Evolutionary conservation across 805 yeast species (phyloP), one percentile per base, ranked within the genome.

Genomic region (Hanseniaspora jakobsenii): DNA sequence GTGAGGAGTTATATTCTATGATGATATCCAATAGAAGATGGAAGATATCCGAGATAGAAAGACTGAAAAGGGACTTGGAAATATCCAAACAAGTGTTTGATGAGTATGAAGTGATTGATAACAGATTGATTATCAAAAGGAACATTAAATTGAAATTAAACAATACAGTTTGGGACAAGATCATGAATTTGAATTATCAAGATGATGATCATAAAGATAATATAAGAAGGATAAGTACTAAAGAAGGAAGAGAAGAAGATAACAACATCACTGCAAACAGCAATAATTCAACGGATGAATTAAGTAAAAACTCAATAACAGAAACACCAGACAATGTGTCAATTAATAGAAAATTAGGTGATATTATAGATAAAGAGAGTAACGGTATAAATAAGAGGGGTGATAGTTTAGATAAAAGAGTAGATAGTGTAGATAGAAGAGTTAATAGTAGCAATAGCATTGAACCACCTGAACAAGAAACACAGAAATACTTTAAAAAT

Each of bases 1-100:
- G 56, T 2, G 54, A 45, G 14, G 58, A 58, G 1, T 40, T 55
- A n/a, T 55, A 65, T 19, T 35, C 28, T 14, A 42, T 16, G 29
- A 42, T 42, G 46, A 13, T 9, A 9, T 38, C 39, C 4, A 42
- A 42, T 18, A 35, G 46, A 29, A 16, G 32, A 6, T 42, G 46
- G 46, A 42, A 30, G 17, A 42, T 35, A 18, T 28, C 29, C 8
- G 36, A 27, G 6, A 27, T 42, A 4, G 29, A 22, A 9, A 14
- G 17, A 9, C 6, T 42, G 13, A 18, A 42, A 16, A 42, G 35
- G 9, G 46, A 35, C 23, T 14, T 31, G 19, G 27, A 19, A 2
- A 9, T 42, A 17, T 32, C 46, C 4, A 42, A 30, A 23, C 46
- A 42, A 17, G 26, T 42, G 12, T 42, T 42, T 42, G 39, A 42